Evolutionary conservation across 768 basidiomycete genomes (phyloP).

Genomic region (Termitomyces titanicus): DNA sequence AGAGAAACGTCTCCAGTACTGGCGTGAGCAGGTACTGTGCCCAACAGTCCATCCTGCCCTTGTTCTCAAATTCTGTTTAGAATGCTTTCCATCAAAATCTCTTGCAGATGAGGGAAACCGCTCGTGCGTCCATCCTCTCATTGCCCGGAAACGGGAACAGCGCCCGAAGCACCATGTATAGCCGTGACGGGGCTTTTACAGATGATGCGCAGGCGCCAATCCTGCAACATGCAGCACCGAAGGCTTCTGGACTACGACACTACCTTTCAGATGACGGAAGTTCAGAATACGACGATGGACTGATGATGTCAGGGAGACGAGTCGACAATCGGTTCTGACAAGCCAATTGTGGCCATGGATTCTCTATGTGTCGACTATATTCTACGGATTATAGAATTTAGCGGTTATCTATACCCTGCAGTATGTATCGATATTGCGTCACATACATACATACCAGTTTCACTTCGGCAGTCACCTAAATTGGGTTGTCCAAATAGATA

Average conservation of each 20-base stretch:
- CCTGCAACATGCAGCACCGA: constrained; percentile 42
- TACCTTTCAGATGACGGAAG: constrained; percentile 47
- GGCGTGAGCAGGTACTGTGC: constrained; percentile 72
- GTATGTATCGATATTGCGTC: no score
- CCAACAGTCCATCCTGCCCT: not conserved
- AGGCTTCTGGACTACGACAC: constrained; percentile 53
- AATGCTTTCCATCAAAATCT: constrained; percentile 81
- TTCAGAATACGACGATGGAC: constrained; percentile 47
- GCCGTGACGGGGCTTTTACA: constrained; percentile 40
- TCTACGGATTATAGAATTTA: constrained; percentile 11
- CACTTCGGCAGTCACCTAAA: not conserved
- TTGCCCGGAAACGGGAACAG: constrained; percentile 44
- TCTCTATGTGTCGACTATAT: constrained; percentile 7
- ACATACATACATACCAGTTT: no score
- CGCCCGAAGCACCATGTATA: constrained; percentile 46
- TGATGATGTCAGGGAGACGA: constrained; percentile 37
- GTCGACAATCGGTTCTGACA: constrained; percentile 35
- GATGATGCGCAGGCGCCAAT: constrained; percentile 59
- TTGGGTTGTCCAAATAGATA: not conserved
- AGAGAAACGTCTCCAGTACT: constrained; percentile 83
- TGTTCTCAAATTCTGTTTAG: constrained; percentile 28
- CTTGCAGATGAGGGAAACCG: constrained; percentile 73
- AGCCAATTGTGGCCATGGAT: not conserved
- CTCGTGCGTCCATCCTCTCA: constrained; percentile 61
- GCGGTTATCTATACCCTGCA: not conserved